Evolutionary conservation across 2,329 filamentous ascomycete species (phyloP), one percentile per base, ranked within the genome.

Genomic region (Aspergillus tanneri): DNA sequence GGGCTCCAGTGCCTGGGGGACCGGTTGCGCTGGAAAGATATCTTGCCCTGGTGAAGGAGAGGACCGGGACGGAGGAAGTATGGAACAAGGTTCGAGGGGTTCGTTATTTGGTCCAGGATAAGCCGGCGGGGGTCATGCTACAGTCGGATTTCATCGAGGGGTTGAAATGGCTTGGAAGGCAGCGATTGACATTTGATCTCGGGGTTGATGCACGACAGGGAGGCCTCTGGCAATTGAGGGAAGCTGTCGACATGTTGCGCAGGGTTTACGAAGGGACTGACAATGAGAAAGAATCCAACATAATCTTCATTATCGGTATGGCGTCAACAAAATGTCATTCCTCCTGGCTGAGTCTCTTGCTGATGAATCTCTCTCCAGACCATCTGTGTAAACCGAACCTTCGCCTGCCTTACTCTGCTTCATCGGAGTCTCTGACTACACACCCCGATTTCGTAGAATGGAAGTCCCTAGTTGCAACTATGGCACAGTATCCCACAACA

Each of bases 331-430:
- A n/a, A n/a, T n/a, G n/a, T n/a, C n/a, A n/a, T n/a, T 40, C 28
- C 11, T 41, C 41, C 23, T 14, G 30, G 12, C 19, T 10, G 6
- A 16, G 21, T 24, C 23, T 48, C n/a, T 3, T 50, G 6, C 34
- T 50, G 10, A 42, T 25, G 46, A 10, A 22, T 8, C 23, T 28
- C 12, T 27, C 5, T 19, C 10, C 55, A 91, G 88, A 96, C 69
- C 90, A 96, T 71, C 80, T 96, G 58, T 91, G 89, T 79, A 96
- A 96, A 72, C 90, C 90, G 1, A 84, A 92, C 66, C 75, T 95
- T 22, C 77, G 77, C 24, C 77, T 87, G 11, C 43, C 56, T 2
- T 53, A 55, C 59, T n/a, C n/a, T n/a, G 75, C 78, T 72, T 85
- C 77, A 73, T 39, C 56, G 54, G 53, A 75, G 69, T 27, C 55